These are phyloP conservation scores for Alternaria dauci DNA, from an alignment of 2,329 filamentous ascomycete species.

Conservation along the genomic window DNA sequence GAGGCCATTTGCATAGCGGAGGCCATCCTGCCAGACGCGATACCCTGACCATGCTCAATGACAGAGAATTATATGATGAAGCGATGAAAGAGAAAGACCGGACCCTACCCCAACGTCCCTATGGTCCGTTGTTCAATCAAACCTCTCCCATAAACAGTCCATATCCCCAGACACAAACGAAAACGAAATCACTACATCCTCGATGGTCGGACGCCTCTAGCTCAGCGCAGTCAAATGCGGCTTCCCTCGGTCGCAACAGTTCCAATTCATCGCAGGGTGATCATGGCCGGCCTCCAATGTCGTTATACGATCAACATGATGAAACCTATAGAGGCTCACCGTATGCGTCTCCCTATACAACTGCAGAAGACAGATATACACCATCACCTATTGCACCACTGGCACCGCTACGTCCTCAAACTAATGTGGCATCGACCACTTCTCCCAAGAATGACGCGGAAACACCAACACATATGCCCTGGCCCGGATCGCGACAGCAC, in stretches of 20 bases:
- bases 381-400: constrained; percentile 25
- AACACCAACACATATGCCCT: constrained; percentile 9
- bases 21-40: constrained; percentile 24
- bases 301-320: background rate
- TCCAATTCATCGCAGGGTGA: constrained; percentile 36
- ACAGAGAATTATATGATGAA: constrained; percentile 15
- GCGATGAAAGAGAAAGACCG: constrained; percentile 17
- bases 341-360: constrained; percentile 9
- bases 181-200: constrained; percentile 13
- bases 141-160: constrained; percentile 17
- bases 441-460: background rate
- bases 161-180: constrained; percentile 18
- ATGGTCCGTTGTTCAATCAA: constrained; percentile 16
- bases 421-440: constrained; percentile 3
- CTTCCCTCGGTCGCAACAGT: constrained; percentile 37
- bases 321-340: constrained; percentile 6
- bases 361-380: constrained; percentile 10
- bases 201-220: constrained; percentile 39
- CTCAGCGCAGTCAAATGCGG: constrained; percentile 37
- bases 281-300: background rate
- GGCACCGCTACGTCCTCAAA: constrained; percentile 17
- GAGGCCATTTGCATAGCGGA: constrained; percentile 5
- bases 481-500: constrained; percentile 14
- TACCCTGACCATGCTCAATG: constrained; percentile 32
- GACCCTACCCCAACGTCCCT: constrained; percentile 21